Evolutionary conservation across 495 filamentous ascomycete genomes (phyloP), one percentile per base, ranked within the genome.

Genomic region (Platismatia glauca): DNA sequence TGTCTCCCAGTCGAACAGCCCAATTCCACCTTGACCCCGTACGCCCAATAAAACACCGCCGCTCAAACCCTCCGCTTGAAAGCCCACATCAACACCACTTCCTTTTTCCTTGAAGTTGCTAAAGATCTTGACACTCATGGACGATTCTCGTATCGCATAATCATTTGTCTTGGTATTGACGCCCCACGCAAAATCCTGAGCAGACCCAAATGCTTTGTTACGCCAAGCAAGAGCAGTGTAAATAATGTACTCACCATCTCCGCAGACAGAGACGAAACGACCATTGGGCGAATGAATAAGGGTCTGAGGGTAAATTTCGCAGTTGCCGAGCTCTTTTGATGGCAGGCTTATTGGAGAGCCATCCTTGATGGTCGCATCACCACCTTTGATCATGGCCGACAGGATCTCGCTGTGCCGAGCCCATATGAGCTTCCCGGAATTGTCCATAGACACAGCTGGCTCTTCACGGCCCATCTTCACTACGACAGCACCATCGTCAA

Each of bases 121-220:
- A 80, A 91, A 97, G 34, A 97, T 86, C 78, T 95, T 96, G 68
- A 99, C 90, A 71, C 89, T 96, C 29, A 90, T 94, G 8, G 87
- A 72, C 13, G 91, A 96, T 73, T 97, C 94, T 22, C 94, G 85
- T 67, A 99, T 97, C 46, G 94, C 94, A 67, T 94, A 97, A 69
- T 99, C 95, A 73, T 96, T 97, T 73, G 90, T 95, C 77, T 97
- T 95, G 53, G 97, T 95, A 74, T 96, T 97, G 24, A 89, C 89
- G 4, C 89, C 95, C 94, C 94, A 99, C 18, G 89, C 91, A 71
- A 99, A 99, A 73, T 99, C 94, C 41, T 97, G 78, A 15, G 91
- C 94, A 39, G 89, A 88, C 8, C 94, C 94, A 70, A 97, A 99
- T 11, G 91, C 90, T 78, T 97, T 96, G 76, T 99, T 97, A 71